Base-by-base conservation (phyloP, 768 basidiomycete species). In the Suillus fuscotomentosus region DNA sequence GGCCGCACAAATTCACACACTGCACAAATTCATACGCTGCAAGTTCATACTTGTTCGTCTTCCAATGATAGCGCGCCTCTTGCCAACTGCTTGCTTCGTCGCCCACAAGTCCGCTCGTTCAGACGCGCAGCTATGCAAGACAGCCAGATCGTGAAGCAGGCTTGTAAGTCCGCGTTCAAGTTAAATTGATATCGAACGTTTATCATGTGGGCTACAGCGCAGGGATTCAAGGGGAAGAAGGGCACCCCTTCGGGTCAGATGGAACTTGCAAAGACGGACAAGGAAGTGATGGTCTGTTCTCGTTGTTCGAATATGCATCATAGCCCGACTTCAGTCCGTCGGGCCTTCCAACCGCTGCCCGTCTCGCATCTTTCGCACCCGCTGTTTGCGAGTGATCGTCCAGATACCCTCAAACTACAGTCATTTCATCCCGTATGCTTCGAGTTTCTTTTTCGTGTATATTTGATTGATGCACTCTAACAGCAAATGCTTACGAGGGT, bases 301-400 rank as follows among this genome's bases (percentile, higher is more conserved):
- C 39, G 38, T 57, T 41, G 39, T 41, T 41, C 24, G 56, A 27
- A 41, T 14, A 20, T 41, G 41, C n/a, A 57, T 27, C 15, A 57
- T 27, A 17, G 56, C 13, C 17, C 38, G 15, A 57, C 22, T 41
- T 41, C 2, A 9, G 22, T 57, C 15, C 39, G 39, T 57, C 42
- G 85, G 84, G 74, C 78, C 17, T 86, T 84, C 67, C 70, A 76
- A 53, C 75, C 82, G 5, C 71, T 86, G 73, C 71, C 83, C 0
- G 69, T 69, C 13, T 68, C 67, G 1, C 76, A 78, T 59, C 66
- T 86, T 22, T 76, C 73, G 27, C 73, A 84, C 24, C 74, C 76
- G 0, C 56, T 84, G 17, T 83, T 86, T 60, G 73, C 80, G 64
- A 75, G 73, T 15, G 76, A 81, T 34, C 72, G 76, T 10, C 70